Evolutionary conservation across 2,329 filamentous ascomycete genomes (phyloP), one percentile per base, ranked within the genome.

Genomic region (Coccinonectria pachysandricola): DNA sequence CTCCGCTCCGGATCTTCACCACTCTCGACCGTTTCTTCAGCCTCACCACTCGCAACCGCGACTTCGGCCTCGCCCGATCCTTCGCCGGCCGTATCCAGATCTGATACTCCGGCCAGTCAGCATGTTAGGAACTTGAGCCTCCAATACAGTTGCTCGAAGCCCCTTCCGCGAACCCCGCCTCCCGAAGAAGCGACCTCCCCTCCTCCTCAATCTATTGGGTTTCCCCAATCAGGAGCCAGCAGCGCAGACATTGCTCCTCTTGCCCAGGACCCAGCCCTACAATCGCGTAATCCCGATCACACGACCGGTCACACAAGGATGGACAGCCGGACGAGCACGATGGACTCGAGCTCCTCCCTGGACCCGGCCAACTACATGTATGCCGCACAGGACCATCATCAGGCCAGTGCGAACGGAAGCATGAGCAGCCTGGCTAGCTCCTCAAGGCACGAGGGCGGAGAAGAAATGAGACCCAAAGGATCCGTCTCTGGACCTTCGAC

Each of bases 81-180:
- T 37, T 36, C 21, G 29, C 41, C 24, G 32, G 37, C 13, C 39
- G 32, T 23, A 32, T 36, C 23, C 31, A 37, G 14, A 34, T 35
- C 26, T 29, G 29, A 46, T 22, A 35, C 28, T 11, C 35, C 46
- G 23, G 32, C 42, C 12, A 7, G 37, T 32, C 57, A 66, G 53
- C 66, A 73, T 71, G 68, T 54, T 31, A 59, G 65, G 38, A 65
- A 61, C 40, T 35, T 70, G 47, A 74, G 63, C 37, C 50, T 73
- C 25, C 67, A 70, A 43, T 56, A 65, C 31, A 73, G 68, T 40
- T 66, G 74, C 36, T 60, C 62, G 40, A 75, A 75, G 48, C 69
- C 70, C 24, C 49, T 74, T 12, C 70, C 69, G 18, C 60, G 64
- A 34, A 59, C 68, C 13, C 67, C 69, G 14, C 57, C 46, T n/a